A percentile compares a stretch with the other conserved stretches of the same genome.
Evolutionary conservation across 768 basidiomycete species (phyloP).

Genomic region (Tephrocybe sp.): DNA sequence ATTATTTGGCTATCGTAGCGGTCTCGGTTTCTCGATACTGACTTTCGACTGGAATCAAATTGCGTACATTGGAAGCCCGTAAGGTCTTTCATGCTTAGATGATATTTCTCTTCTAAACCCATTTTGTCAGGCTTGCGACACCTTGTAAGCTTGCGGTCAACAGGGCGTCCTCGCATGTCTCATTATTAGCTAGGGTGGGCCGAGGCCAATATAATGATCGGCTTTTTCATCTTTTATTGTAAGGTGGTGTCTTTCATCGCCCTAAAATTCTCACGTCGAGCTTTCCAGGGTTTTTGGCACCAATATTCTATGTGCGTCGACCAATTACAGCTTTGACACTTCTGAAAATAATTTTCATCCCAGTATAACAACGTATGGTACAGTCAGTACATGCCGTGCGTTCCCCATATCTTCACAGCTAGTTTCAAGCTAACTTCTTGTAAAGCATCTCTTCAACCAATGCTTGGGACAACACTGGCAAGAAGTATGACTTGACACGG

Average conservation of each 20-base stretch:
- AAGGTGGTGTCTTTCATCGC: constrained; percentile 14
- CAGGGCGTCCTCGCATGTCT: constrained; percentile 9
- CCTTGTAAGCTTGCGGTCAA: constrained; percentile 34
- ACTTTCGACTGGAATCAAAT: constrained; percentile 69
- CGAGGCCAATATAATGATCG: constrained; percentile 62
- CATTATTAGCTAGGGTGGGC: constrained; percentile 57
- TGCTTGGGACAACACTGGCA: constrained; percentile 61
- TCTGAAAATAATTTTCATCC: constrained; percentile 12
- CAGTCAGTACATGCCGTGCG: constrained; percentile 56
- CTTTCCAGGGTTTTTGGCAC: constrained; percentile 44
- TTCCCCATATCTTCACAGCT: constrained; percentile 8
- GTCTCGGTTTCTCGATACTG: constrained; percentile 49
- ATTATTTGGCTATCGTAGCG: constrained; percentile 54
- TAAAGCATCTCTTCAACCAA: constrained; percentile 40
- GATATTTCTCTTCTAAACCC: constrained; percentile 2
- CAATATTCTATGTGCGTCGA: constrained; percentile 40
- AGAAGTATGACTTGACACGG: constrained; percentile 36
- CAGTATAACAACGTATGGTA: constrained; percentile 56
- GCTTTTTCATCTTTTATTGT: constrained; percentile 69
- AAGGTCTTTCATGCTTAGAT: constrained; percentile 19
- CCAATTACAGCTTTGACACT: neutral
- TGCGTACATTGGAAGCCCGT: constrained; percentile 61
- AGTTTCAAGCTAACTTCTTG: constrained; percentile 10
- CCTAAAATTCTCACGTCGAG: neutral
- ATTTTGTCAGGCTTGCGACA: constrained; percentile 36